Evolutionary conservation across 2,329 filamentous ascomycete genomes (phyloP).

Genomic region (Orbilia quercus): DNA sequence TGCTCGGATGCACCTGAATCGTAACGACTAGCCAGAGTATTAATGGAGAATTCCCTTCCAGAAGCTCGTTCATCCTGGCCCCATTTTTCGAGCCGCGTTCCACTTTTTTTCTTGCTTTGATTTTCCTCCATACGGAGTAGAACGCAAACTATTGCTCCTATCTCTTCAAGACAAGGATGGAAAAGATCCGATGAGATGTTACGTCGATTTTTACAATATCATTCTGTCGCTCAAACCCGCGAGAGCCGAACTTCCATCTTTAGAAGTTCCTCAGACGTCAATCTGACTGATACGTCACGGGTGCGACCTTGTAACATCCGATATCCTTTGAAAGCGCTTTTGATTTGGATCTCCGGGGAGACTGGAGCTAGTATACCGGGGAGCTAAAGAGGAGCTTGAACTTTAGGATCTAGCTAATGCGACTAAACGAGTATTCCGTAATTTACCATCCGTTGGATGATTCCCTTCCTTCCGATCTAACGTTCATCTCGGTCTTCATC

Average conservation of each 20-base stretch:
- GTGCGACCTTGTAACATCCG: slow-evolving; percentile 10
- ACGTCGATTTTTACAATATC: not conserved
- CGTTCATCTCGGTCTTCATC: not conserved
- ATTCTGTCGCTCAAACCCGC: not conserved
- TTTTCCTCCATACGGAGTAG: not conserved
- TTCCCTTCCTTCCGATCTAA: not conserved
- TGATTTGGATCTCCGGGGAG: no score
- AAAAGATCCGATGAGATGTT: slow-evolving; percentile 12
- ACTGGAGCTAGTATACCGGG: no score
- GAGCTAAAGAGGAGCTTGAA: no score
- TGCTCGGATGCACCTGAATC: slow-evolving; percentile 21
- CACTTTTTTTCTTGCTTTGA: not conserved
- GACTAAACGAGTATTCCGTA: no score
- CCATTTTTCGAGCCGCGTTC: not conserved
- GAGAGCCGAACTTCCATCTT: slow-evolving; percentile 19
- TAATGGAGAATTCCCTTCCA: slow-evolving; percentile 23
- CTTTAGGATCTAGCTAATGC: no score
- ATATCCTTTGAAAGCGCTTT: no score
- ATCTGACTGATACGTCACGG: slow-evolving; percentile 44
- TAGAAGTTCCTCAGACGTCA: slow-evolving; percentile 2
- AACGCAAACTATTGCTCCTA: not conserved
- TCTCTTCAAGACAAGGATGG: slow-evolving; percentile 23
- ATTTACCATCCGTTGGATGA: no score
- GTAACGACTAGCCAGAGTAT: slow-evolving; percentile 34
- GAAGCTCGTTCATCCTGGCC: not conserved